Percentiles rank a stretch among this genome's conserved stretches.
These are phyloP conservation scores for Backusella mclennaniae DNA, from an alignment of 192 early-diverging fungal genomes.

Conservation along the genomic window DNA sequence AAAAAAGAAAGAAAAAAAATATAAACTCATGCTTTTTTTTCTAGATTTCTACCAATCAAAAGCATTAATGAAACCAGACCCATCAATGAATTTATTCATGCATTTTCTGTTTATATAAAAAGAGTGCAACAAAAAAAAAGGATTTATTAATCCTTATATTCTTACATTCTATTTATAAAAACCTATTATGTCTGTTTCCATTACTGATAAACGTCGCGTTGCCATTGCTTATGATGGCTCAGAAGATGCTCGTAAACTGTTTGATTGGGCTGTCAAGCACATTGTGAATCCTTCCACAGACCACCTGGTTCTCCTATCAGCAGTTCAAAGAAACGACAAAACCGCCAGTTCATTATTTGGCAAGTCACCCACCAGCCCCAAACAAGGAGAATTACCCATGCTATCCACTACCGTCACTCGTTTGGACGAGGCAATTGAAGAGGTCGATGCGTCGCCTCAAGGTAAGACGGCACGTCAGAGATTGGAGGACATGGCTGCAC, in stretches of 20 bases:
- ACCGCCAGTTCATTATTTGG: background rate
- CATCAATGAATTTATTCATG: background rate
- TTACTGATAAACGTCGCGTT: constrained; percentile 24
- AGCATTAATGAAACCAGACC: constrained; percentile 4
- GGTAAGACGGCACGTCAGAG: constrained; percentile 2
- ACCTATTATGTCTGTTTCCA: constrained; percentile 16
- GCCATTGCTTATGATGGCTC: constrained; percentile 32
- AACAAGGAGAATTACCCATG: constrained; percentile 13
- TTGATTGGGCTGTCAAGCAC: constrained; percentile 27
- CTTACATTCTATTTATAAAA: background rate
- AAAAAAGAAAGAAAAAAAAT: background rate
- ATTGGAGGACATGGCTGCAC: constrained; percentile 18
- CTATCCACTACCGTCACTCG: constrained; percentile 20
- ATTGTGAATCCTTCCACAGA: constrained; percentile 24
- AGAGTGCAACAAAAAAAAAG: background rate
- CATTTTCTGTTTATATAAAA: background rate
- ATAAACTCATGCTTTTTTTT: constrained; percentile 9
- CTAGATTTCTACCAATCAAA: background rate
- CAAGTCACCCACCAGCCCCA: background rate
- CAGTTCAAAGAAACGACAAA: constrained; percentile 1
- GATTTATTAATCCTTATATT: background rate
- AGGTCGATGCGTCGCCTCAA: constrained; percentile 9
- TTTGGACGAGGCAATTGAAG: constrained; percentile 20
- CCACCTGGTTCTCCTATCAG: constrained; percentile 34
- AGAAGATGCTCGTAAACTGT: constrained; percentile 30